Conservation (phyloP, 2,329 filamentous ascomycete genomes). For the Hymenoscyphus scutula region DNA sequence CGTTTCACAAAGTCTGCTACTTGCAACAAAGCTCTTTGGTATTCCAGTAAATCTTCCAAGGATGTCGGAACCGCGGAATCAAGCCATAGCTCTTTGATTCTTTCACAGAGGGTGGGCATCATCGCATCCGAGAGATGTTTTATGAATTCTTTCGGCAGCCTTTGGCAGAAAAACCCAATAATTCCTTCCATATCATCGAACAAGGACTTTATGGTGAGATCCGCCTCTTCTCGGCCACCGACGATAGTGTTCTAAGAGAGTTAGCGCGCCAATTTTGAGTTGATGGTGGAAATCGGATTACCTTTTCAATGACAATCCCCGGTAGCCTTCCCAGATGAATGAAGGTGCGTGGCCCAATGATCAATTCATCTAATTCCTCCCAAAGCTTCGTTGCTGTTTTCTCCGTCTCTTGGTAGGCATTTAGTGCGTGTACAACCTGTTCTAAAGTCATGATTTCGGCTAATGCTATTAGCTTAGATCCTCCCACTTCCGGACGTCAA, state of each 20-base stretch:
- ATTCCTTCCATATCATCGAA: conserved; percentile 53
- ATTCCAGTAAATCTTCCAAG: conserved; percentile 66
- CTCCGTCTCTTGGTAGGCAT: conserved; percentile 60
- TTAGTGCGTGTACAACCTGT: conserved; percentile 55
- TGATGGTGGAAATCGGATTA: not conserved
- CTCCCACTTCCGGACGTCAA: not conserved
- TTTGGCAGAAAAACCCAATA: conserved; percentile 51
- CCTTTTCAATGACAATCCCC: conserved; percentile 46
- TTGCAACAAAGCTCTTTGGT: conserved; percentile 66
- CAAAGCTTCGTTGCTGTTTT: conserved; percentile 59
- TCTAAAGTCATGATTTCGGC: conserved; percentile 47
- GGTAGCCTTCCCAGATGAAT: conserved; percentile 33
- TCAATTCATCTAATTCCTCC: conserved; percentile 58
- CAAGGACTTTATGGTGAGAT: conserved; percentile 48
- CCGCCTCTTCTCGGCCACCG: conserved; percentile 42
- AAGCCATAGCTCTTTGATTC: conserved; percentile 72
- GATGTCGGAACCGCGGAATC: conserved; percentile 73
- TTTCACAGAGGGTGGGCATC: conserved; percentile 65
- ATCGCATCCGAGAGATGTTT: conserved; percentile 65
- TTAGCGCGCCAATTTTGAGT: not conserved
- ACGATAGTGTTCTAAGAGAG: conserved; percentile 42
- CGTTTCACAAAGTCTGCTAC: conserved; percentile 62
- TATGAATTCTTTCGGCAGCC: conserved; percentile 54
- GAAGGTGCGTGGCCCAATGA: conserved; percentile 60
- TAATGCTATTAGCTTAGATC: conserved; percentile 12